Conservation (phyloP, 2,329 filamentous ascomycete species). For the Tolypocladium endophyticum region DNA sequence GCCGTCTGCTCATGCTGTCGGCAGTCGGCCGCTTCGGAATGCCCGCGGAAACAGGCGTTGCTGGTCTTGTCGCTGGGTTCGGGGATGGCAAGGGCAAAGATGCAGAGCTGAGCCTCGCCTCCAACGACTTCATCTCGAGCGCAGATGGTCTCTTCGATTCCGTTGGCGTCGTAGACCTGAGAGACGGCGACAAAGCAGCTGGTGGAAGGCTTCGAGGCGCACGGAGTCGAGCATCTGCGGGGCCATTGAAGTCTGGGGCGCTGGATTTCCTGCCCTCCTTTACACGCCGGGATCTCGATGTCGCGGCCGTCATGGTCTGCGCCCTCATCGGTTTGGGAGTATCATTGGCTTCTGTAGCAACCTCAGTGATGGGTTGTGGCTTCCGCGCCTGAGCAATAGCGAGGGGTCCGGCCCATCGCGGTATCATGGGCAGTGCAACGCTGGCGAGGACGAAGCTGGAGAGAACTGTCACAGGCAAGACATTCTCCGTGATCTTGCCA, state of each 20-base stretch:
- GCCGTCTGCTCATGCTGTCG: slow-evolving; percentile 44
- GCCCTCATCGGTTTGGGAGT: slow-evolving; percentile 48
- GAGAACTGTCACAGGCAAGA: slow-evolving; percentile 68
- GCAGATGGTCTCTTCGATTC: slow-evolving; percentile 33
- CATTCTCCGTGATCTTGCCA: slow-evolving; percentile 74
- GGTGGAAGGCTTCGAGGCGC: slow-evolving; percentile 13
- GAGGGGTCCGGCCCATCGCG: slow-evolving; percentile 69
- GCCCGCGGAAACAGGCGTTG: slow-evolving; percentile 48
- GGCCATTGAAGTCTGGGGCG: slow-evolving; percentile 26
- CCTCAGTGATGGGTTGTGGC: slow-evolving; percentile 38
- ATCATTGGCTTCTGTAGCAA: slow-evolving; percentile 23
- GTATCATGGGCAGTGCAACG: slow-evolving; percentile 62
- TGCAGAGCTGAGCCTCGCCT: slow-evolving; percentile 56
- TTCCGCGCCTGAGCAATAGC: slow-evolving; percentile 75
- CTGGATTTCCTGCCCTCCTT: slow-evolving; percentile 37
- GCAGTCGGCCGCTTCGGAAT: slow-evolving; percentile 27
- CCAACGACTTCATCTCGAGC: slow-evolving; percentile 41
- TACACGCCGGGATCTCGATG: slow-evolving; percentile 36
- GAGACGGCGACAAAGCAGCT: slow-evolving; percentile 10
- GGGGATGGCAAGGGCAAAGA: slow-evolving; percentile 56
- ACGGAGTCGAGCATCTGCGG: slow-evolving; percentile 15
- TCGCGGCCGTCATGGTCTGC: slow-evolving; percentile 50
- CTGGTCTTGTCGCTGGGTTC: slow-evolving; percentile 38
- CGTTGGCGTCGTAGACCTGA: slow-evolving; percentile 19
- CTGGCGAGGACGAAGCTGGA: slow-evolving; percentile 72